These are phyloP conservation scores for Canavalia ensiformis DNA, from an alignment of 306 rosid species.

Conservation along the genomic window DNA sequence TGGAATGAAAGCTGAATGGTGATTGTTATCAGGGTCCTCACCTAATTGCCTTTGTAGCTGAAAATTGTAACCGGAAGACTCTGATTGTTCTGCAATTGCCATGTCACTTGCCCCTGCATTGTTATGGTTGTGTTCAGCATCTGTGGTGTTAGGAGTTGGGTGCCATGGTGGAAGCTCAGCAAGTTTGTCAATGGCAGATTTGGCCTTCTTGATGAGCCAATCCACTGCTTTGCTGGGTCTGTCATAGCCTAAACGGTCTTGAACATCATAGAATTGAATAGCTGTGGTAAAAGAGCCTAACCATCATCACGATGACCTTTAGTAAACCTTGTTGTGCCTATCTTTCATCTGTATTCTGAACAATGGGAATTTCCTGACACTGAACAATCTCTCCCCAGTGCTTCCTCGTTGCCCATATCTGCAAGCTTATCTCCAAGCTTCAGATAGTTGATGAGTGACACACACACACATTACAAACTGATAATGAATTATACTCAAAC, in stretches of 20 bases:
- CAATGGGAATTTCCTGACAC: slow-evolving; percentile 92
- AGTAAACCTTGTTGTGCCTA: slow-evolving; percentile 80
- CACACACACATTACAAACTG: slow-evolving; percentile 30
- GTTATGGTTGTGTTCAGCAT: slow-evolving; percentile 24
- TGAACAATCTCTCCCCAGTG: slow-evolving; percentile 80
- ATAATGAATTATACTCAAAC: slow-evolving; percentile 31
- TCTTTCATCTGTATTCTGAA: no score
- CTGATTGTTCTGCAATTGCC: slow-evolving; percentile 65
- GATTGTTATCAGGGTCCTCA: slow-evolving; percentile 41
- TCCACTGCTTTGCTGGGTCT: slow-evolving; percentile 91
- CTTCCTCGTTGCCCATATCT: slow-evolving; percentile 87
- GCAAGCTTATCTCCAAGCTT: slow-evolving; percentile 38
- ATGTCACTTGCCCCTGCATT: slow-evolving; percentile 56
- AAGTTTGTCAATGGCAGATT: slow-evolving; percentile 79
- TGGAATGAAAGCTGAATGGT: slow-evolving; percentile 58
- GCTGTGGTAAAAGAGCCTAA: slow-evolving; percentile 83
- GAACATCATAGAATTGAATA: slow-evolving; percentile 89
- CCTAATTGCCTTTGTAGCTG: slow-evolving; percentile 64
- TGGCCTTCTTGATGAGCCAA: slow-evolving; percentile 93
- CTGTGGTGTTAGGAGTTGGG: slow-evolving; percentile 48
- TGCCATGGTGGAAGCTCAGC: slow-evolving; percentile 86
- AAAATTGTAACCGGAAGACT: slow-evolving; percentile 73
- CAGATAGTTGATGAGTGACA: slow-evolving; percentile 48
- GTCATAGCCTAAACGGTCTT: slow-evolving; percentile 87
- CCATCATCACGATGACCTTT: no score